phyloP scores from a whole-genome alignment of 1,284 basidiomycete species.

The Lentinula novae-zelandiae region DNA sequence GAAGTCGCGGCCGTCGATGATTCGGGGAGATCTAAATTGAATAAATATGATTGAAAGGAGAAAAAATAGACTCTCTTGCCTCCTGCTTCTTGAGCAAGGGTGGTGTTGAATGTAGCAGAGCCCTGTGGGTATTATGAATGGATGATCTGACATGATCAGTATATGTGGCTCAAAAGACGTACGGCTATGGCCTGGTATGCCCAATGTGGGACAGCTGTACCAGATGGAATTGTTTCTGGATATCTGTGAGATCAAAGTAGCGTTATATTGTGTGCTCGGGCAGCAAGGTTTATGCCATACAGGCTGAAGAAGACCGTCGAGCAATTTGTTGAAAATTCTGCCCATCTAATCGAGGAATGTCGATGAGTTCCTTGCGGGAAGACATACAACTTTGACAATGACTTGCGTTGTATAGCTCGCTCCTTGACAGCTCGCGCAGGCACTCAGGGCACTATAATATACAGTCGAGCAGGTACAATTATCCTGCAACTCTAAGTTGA shows the following conservation, averaged over 20 bases:
- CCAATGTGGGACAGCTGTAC: conserved; percentile 5
- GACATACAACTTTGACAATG: neutral
- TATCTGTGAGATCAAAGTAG: neutral
- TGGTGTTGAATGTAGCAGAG: neutral
- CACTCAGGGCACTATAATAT: conserved; percentile 4
- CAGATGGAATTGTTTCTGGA: neutral
- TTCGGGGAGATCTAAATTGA: neutral
- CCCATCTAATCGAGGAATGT: neutral
- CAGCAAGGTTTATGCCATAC: neutral
- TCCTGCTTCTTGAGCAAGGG: neutral
- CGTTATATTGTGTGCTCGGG: neutral
- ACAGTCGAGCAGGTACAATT: conserved; percentile 4
- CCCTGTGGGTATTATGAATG: neutral
- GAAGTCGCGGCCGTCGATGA: neutral
- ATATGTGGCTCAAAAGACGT: neutral
- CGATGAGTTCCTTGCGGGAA: neutral
- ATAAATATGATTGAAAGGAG: neutral
- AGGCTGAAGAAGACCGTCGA: neutral
- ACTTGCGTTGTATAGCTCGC: neutral
- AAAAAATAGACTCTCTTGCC: neutral
- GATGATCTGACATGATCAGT: too few relatives aligned
- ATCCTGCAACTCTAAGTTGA: neutral
- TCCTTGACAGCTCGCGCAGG: conserved; percentile 4
- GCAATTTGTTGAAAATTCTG: neutral
- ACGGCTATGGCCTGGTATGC: neutral